phyloP scores from a whole-genome alignment of 2,329 filamentous ascomycete species.

The Colletotrichum tropicale region DNA sequence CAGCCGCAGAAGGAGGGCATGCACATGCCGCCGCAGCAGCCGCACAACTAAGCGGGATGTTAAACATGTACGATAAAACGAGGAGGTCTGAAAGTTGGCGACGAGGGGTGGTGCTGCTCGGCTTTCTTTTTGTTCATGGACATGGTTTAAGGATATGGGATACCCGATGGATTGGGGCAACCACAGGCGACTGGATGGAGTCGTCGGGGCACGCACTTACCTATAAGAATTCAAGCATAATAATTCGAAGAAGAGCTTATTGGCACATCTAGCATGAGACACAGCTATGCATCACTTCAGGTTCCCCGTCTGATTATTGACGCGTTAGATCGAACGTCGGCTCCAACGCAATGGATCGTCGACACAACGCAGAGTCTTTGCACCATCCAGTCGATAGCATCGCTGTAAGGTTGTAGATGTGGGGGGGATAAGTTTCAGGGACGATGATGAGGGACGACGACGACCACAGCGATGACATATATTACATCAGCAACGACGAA shows the following conservation, averaged over 20 bases:
- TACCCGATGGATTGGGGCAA: neutral
- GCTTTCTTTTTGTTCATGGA: neutral
- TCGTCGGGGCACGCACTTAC: neutral
- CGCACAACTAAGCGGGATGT: neutral
- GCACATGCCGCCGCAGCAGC: slow-evolving; percentile 32
- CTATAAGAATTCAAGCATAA: neutral
- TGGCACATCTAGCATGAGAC: neutral
- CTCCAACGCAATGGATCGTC: neutral
- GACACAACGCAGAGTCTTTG: neutral
- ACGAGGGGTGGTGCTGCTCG: neutral
- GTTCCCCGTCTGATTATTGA: neutral
- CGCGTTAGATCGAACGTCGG: neutral
- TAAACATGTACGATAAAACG: neutral
- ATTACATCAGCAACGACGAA: neutral
- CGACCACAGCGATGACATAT: neutral
- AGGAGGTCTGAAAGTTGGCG: neutral
- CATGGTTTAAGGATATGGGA: neutral
- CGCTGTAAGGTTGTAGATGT: neutral
- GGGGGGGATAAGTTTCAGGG: too few relatives aligned
- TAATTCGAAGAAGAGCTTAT: neutral
- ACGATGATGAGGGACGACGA: neutral
- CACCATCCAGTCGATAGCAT: neutral
- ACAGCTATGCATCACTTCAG: neutral
- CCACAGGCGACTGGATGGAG: neutral
- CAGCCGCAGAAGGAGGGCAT: slow-evolving; percentile 41